Conservation (phyloP, 2,329 filamentous ascomycete species). For the Gaeumannomyces sp. region DNA sequence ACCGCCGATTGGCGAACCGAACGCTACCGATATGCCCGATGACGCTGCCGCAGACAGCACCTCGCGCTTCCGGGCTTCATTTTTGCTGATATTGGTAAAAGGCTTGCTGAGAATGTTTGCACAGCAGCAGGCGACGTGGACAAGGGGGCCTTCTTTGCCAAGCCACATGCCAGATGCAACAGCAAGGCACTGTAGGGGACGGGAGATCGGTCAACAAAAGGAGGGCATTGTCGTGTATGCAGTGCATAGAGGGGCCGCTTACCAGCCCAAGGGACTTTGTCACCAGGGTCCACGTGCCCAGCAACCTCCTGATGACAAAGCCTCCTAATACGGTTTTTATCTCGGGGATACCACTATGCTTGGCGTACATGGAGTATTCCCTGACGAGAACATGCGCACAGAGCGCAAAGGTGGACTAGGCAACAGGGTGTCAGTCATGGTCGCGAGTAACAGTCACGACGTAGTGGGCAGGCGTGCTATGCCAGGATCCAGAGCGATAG, state of each 20-base stretch:
- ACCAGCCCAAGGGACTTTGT: slow-evolving; percentile 88
- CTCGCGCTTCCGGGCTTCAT: slow-evolving; percentile 93
- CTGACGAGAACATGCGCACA: slow-evolving; percentile 74
- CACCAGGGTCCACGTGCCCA: slow-evolving; percentile 80
- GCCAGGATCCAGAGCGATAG: background rate
- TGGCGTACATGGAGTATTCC: slow-evolving; percentile 80
- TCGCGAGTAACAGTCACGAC: slow-evolving; percentile 15
- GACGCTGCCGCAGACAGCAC: slow-evolving; percentile 88
- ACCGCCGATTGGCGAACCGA: slow-evolving; percentile 88
- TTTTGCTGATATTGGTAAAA: slow-evolving; percentile 72
- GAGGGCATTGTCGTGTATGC: background rate
- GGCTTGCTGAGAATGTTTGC: slow-evolving; percentile 91
- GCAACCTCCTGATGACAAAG: slow-evolving; percentile 82
- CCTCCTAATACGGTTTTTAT: slow-evolving; percentile 95
- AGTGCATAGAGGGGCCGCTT: slow-evolving; percentile 23
- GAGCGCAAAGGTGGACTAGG: slow-evolving; percentile 67
- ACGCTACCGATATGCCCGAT: slow-evolving; percentile 88
- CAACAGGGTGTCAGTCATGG: background rate
- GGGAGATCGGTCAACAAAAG: slow-evolving; percentile 19
- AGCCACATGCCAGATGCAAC: slow-evolving; percentile 95
- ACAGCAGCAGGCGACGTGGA: slow-evolving; percentile 95
- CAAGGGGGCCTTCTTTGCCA: slow-evolving; percentile 89
- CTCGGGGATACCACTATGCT: slow-evolving; percentile 93
- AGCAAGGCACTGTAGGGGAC: slow-evolving; percentile 63
- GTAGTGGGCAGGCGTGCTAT: background rate